These are phyloP conservation scores for Fraxinus xanthoxyloides DNA, from an alignment of 305 asterid species.

Conservation along the genomic window DNA sequence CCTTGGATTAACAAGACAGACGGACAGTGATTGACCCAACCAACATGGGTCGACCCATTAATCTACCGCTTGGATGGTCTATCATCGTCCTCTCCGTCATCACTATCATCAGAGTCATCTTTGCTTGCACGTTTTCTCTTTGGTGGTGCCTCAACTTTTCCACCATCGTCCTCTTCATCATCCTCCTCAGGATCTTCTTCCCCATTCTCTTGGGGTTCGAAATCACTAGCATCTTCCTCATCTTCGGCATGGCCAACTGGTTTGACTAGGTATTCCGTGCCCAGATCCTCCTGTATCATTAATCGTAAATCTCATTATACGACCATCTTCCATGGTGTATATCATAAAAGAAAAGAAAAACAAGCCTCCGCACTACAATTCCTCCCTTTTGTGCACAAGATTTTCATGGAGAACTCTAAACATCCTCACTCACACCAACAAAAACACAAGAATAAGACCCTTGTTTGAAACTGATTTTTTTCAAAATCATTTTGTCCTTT, in stretches of 20 bases:
- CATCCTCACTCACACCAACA: neutral
- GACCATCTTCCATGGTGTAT: neutral
- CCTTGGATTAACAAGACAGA: neutral
- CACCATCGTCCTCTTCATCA: slow-evolving; percentile 54
- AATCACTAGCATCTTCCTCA: slow-evolving; percentile 84
- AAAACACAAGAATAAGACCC: neutral
- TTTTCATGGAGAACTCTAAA: neutral
- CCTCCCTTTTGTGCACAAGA: neutral
- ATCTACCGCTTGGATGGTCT: slow-evolving; percentile 81
- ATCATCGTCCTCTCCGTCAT: slow-evolving; percentile 62
- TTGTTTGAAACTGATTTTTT: neutral
- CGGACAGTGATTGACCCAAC: neutral
- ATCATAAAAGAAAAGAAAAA: neutral
- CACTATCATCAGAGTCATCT: slow-evolving; percentile 60
- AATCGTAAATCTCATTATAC: neutral
- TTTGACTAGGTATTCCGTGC: slow-evolving; percentile 74
- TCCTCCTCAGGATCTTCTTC: slow-evolving; percentile 56
- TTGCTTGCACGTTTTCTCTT: slow-evolving; percentile 75
- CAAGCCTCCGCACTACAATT: no score
- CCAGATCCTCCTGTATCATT: slow-evolving; percentile 59
- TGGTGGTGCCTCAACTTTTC: slow-evolving; percentile 58
- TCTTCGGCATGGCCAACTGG: slow-evolving; percentile 77
- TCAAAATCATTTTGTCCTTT: no score
- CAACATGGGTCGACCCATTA: neutral
- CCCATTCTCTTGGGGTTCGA: slow-evolving; percentile 74